Conservation (phyloP, 179 eudicot species). For the Silene coronaria region DNA sequence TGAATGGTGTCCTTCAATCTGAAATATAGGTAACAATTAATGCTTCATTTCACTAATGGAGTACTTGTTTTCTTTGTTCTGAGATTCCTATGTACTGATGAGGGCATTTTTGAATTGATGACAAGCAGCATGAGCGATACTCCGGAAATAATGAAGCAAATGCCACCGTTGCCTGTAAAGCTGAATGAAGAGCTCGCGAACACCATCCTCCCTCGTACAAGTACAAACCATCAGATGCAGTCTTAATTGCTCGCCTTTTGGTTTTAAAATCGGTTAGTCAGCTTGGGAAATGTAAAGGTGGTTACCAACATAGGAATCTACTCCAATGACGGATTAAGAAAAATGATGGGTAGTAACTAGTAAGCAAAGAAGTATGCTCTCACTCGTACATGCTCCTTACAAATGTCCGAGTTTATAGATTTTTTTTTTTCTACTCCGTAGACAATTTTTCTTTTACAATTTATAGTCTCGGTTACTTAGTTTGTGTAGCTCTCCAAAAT, state of each 20-base stretch:
- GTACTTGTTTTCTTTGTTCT: not conserved
- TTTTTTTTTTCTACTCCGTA: not conserved
- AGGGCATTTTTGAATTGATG: not conserved
- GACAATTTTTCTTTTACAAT: not conserved
- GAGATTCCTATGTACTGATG: not conserved
- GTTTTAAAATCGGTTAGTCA: slow-evolving; percentile 12
- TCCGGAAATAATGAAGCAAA: slow-evolving; percentile 90
- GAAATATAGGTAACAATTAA: no score
- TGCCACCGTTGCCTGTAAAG: slow-evolving; percentile 94
- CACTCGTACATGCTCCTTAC: slow-evolving; percentile 17
- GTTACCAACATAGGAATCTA: slow-evolving; percentile 5
- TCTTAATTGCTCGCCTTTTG: slow-evolving; percentile 26
- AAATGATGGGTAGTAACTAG: slow-evolving; percentile 19
- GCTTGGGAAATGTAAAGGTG: not conserved
- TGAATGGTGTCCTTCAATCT: no score
- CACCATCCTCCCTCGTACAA: slow-evolving; percentile 52
- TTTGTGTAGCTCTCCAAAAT: slow-evolving; percentile 27
- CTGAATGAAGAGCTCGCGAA: slow-evolving; percentile 76
- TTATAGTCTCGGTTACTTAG: slow-evolving; percentile 20
- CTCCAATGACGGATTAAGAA: slow-evolving; percentile 12
- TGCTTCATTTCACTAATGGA: no score
- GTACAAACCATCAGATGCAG: slow-evolving; percentile 41
- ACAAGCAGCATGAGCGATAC: slow-evolving; percentile 60
- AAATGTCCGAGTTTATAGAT: slow-evolving; percentile 18
- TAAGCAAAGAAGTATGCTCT: slow-evolving; percentile 21